Conservation (phyloP, 768 basidiomycete genomes). For the Pisolithus orientalis region DNA sequence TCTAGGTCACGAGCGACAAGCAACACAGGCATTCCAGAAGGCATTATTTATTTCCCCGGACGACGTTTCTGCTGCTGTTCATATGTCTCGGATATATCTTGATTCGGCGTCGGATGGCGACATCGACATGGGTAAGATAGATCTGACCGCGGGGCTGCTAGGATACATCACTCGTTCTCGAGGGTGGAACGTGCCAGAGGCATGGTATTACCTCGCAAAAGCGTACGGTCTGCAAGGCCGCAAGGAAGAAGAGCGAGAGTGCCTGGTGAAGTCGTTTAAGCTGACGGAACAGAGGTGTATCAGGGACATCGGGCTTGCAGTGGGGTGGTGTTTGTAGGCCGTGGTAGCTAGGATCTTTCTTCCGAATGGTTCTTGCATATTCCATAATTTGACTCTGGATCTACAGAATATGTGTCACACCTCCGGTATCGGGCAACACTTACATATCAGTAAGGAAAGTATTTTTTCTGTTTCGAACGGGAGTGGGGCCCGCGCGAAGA, state of each 20-base stretch:
- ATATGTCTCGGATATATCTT: constrained; percentile 75
- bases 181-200: constrained; percentile 91
- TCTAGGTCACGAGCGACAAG: constrained; percentile 50
- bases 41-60: constrained; percentile 83
- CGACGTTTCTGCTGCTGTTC: constrained; percentile 70
- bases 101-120: constrained; percentile 16
- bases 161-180: constrained; percentile 67
- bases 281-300: constrained; percentile 57
- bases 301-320: constrained; percentile 54
- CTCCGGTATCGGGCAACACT: no score
- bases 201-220: constrained; percentile 89
- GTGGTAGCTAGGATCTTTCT: not conserved
- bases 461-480: no score
- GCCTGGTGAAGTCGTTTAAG: constrained; percentile 61
- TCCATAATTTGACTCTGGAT: not conserved
- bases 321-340: constrained; percentile 61
- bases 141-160: constrained; percentile 80
- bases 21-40: constrained; percentile 76
- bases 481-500: no score
- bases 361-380: not conserved
- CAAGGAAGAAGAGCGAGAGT: constrained; percentile 67
- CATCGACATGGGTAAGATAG: constrained; percentile 43
- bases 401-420: no score
- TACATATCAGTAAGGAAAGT: no score
- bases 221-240: constrained; percentile 72